Evolutionary conservation across 306 rosid species (phyloP).

Genomic region (Boehmeria nivea): DNA sequence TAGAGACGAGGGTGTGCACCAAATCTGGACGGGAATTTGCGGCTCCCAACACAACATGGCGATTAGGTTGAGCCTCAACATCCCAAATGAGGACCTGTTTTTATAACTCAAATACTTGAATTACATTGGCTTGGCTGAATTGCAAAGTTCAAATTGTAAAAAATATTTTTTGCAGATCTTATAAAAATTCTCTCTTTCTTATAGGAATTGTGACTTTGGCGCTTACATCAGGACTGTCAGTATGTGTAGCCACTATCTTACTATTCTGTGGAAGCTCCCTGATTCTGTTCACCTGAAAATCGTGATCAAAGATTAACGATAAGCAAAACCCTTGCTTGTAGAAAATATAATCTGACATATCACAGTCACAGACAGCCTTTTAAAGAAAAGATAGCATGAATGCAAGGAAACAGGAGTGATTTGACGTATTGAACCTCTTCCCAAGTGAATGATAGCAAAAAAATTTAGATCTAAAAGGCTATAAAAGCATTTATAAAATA

Average conservation of each 20-base stretch:
- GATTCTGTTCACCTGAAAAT: conserved; percentile 89
- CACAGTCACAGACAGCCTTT: not conserved
- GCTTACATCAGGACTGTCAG: conserved; percentile 94
- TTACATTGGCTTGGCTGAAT: not conserved
- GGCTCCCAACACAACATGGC: conserved; percentile 97
- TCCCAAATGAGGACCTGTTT: conserved; percentile 93
- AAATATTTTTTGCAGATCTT: not conserved
- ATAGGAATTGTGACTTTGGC: not conserved
- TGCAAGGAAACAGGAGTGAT: not conserved
- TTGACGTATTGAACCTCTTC: no score
- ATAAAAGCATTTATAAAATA: no score
- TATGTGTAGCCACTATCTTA: conserved; percentile 92
- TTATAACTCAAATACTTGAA: conserved; percentile 4
- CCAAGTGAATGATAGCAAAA: no score
- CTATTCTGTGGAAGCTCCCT: conserved; percentile 95
- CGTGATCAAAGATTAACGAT: conserved; percentile 6
- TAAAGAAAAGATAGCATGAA: not conserved
- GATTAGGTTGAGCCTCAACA: conserved; percentile 93
- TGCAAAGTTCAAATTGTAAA: conserved; percentile 6
- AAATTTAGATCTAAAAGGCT: no score
- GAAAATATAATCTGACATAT: no score
- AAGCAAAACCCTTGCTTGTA: conserved; percentile 6
- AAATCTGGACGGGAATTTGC: conserved; percentile 80
- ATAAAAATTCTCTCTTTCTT: not conserved
- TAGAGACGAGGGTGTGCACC: conserved; percentile 36